A percentile compares a stretch with the other conserved stretches of the same genome.
phyloP scores from a whole-genome alignment of 495 filamentous ascomycete species.

The Chlorociboria aeruginascens region DNA sequence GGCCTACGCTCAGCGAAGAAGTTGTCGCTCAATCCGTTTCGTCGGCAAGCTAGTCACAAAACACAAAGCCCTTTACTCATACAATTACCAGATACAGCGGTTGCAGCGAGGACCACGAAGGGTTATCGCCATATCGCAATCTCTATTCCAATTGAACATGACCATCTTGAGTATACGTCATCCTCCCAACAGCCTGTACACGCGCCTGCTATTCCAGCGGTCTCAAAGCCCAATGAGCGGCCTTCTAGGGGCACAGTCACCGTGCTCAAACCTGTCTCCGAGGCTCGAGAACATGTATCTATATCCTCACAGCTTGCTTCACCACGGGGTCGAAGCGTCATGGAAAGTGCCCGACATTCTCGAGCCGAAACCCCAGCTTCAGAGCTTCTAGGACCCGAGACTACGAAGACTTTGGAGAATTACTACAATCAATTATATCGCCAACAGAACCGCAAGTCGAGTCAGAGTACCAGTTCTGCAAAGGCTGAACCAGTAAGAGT shows the following conservation, averaged over 20 bases:
- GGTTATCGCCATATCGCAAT: constrained; percentile 39
- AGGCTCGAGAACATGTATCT: constrained; percentile 19
- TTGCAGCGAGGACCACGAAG: constrained; percentile 26
- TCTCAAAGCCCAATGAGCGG: background rate
- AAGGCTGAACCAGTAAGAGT: background rate
- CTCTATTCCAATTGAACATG: constrained; percentile 29
- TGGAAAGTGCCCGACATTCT: background rate
- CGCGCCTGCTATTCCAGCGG: background rate
- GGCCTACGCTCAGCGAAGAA: constrained; percentile 13
- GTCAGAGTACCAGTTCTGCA: background rate
- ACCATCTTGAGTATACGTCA: constrained; percentile 2
- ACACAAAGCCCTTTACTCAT: constrained; percentile 19
- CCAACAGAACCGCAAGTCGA: background rate
- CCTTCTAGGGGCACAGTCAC: constrained; percentile 7
- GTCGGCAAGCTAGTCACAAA: constrained; percentile 6
- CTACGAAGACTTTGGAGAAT: constrained; percentile 3
- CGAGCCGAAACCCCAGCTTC: background rate
- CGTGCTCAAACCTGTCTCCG: constrained; percentile 17
- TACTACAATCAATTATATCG: constrained; percentile 5
- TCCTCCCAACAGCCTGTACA: background rate
- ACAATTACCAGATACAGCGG: constrained; percentile 32
- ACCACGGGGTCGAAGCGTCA: background rate
- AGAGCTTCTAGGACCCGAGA: background rate
- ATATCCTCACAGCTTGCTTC: constrained; percentile 8
- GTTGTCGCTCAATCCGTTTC: constrained; percentile 19